Conservation (phyloP, 345 rosid species). For the Salix caprea region DNA sequence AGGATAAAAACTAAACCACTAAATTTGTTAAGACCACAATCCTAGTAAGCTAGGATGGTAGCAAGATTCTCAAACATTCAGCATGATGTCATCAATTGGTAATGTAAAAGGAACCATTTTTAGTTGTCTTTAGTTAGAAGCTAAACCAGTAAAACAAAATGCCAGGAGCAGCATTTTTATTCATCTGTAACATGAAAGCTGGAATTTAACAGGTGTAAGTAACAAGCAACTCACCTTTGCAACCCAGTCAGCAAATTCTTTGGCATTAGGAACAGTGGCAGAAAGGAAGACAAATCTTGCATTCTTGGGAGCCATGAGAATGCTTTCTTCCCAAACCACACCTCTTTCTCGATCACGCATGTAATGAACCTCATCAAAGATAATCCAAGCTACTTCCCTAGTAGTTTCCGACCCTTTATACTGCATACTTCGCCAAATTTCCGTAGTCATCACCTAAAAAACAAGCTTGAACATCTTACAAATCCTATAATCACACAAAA, state of each 20-base stretch:
- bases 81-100: too few relatives aligned
- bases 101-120: too few relatives aligned
- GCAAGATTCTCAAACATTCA: neutral
- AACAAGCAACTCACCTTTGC: constrained; percentile 59
- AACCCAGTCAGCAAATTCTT: constrained; percentile 99
- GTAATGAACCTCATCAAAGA: constrained; percentile 98
- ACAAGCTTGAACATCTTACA: constrained; percentile 18
- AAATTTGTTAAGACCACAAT: neutral
- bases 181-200: neutral
- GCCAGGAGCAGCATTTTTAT: neutral
- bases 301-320: constrained; percentile 96
- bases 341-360: constrained; percentile 99
- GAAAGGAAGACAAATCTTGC: constrained; percentile 92
- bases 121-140: too few relatives aligned
- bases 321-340: constrained; percentile 99
- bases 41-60: neutral
- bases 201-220: neutral
- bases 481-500: constrained; percentile 8
- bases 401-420: constrained; percentile 90
- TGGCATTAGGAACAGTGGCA: constrained; percentile 98
- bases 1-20: too few relatives aligned
- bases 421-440: constrained; percentile 99
- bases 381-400: constrained; percentile 94
- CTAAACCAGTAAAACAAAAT: neutral
- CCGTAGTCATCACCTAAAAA: constrained; percentile 95